phyloP scores from a whole-genome alignment of 1,139 yeast species.

The Suhomyces kunorum region DNA sequence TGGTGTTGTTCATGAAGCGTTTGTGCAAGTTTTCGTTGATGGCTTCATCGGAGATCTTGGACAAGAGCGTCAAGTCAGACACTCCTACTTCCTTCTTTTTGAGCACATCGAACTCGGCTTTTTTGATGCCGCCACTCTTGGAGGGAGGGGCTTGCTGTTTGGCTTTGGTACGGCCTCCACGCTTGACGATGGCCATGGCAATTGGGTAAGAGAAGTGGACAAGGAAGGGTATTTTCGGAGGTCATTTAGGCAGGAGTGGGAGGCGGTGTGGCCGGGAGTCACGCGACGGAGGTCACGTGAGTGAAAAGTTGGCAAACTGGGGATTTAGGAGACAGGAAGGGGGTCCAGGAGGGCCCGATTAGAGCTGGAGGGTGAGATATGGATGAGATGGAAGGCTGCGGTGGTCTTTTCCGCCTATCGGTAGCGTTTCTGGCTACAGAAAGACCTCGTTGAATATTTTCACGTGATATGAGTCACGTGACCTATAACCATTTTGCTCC shows the following conservation, averaged over 20 bases:
- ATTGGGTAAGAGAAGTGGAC: background rate
- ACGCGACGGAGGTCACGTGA: background rate
- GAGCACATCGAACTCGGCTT: conserved; percentile 86
- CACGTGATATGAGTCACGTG: no score
- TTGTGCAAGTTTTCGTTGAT: conserved; percentile 90
- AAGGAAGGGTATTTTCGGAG: conserved; percentile 3
- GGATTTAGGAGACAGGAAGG: no score
- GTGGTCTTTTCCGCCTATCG: no score
- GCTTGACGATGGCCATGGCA: conserved; percentile 71
- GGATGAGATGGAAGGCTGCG: no score
- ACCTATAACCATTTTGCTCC: no score
- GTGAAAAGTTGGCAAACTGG: no score
- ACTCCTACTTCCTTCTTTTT: conserved; percentile 98
- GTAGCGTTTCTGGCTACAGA: no score
- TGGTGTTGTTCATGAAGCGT: conserved; percentile 84
- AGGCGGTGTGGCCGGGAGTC: conserved; percentile 1
- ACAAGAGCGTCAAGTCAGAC: conserved; percentile 84
- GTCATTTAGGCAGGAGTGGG: conserved; percentile 4
- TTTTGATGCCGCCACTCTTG: conserved; percentile 67
- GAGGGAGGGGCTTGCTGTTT: conserved; percentile 59
- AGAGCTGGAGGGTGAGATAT: no score
- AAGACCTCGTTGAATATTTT: no score
- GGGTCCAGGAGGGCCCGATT: background rate
- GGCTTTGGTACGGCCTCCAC: conserved; percentile 67
- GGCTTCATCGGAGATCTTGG: conserved; percentile 87